phyloP scores from a whole-genome alignment of 805 yeast species.

The Zygoascus flipseniorum region DNA sequence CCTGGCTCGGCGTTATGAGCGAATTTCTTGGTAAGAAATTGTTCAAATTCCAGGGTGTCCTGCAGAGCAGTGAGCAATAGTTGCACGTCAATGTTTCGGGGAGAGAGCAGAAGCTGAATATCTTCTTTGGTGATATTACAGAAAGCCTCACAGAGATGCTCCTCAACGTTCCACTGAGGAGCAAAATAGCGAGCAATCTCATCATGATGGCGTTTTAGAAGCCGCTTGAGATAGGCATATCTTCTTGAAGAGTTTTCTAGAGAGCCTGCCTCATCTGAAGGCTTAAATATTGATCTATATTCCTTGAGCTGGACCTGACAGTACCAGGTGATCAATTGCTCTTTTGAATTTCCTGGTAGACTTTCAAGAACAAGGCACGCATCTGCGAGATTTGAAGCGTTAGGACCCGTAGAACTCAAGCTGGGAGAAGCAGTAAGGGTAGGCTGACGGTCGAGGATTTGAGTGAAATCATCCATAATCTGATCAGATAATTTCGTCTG shows the following conservation, averaged over 20 bases:
- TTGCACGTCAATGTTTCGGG: constrained; percentile 43
- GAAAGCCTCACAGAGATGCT: constrained; percentile 51
- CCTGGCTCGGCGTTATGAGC: background rate
- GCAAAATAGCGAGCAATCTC: constrained; percentile 55
- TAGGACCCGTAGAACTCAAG: constrained; percentile 6
- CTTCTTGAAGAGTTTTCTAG: constrained; percentile 79
- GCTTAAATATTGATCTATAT: constrained; percentile 62
- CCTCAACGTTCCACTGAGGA: constrained; percentile 58
- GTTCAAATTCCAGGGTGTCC: constrained; percentile 78
- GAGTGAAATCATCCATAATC: constrained; percentile 60
- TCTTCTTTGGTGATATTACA: constrained; percentile 65
- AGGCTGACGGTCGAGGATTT: constrained; percentile 15
- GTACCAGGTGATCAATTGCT: constrained; percentile 65
- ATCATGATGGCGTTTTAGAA: constrained; percentile 50
- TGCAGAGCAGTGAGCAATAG: constrained; percentile 60
- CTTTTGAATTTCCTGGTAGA: constrained; percentile 40
- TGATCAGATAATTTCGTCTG: constrained; percentile 58
- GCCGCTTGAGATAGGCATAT: constrained; percentile 69
- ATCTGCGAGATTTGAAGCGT: constrained; percentile 30
- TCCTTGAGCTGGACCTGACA: constrained; percentile 63
- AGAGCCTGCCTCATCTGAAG: constrained; percentile 89
- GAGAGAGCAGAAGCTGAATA: constrained; percentile 41
- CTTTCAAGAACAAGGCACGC: constrained; percentile 69
- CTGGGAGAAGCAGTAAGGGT: background rate
- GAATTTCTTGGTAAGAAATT: constrained; percentile 56